Evolutionary conservation across 2,329 filamentous ascomycete genomes (phyloP), one percentile per base, ranked within the genome.

Genomic region (Neurospora sp.): DNA sequence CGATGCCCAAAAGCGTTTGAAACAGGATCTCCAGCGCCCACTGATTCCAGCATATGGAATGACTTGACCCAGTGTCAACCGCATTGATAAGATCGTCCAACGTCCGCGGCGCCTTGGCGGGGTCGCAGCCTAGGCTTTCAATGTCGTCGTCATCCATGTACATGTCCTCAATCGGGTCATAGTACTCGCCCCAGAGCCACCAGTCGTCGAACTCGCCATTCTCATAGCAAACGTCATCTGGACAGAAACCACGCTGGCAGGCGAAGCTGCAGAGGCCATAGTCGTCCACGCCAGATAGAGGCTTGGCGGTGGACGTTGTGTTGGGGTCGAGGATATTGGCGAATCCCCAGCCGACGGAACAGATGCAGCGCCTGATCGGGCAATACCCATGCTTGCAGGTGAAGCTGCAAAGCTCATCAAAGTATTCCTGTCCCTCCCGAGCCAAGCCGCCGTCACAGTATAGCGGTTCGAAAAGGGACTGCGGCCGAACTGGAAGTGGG

Each of bases 341-440:
- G n/a, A 43, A 43, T 9, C 42, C 33, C 33, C 33, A 33, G 33
- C 33, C 33, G 33, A 33, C 33, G 33, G 33, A 33, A 33, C 33
- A 43, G 42, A 43, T 19, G 17, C 42, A 43, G 17, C 8, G 7
- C 66, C 19, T 15, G 66, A 39, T 8, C 6, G 67, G 69, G 19
- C 69, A 68, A 38, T 70, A 58, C 38, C 69, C 67, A 38, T 58
- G 66, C 11, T 67, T 36, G 40, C 69, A 70, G 5, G 62, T 46
- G 66, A 68, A 70, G 4, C 38, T 40, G 62, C 67, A 70, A 19
- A 70, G 69, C 3, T 46, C 43, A 17, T 28, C 91, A 43, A 43
- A 43, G 42, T 19, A 19, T 43, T 43, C 42, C 9, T 43, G 17
- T 43, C 42, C 42, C 9, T 1, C 2, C 42, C 9, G 42, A 0